These are phyloP conservation scores for Tricholoma sp. DNA, from an alignment of 768 basidiomycete species.

Conservation along the genomic window DNA sequence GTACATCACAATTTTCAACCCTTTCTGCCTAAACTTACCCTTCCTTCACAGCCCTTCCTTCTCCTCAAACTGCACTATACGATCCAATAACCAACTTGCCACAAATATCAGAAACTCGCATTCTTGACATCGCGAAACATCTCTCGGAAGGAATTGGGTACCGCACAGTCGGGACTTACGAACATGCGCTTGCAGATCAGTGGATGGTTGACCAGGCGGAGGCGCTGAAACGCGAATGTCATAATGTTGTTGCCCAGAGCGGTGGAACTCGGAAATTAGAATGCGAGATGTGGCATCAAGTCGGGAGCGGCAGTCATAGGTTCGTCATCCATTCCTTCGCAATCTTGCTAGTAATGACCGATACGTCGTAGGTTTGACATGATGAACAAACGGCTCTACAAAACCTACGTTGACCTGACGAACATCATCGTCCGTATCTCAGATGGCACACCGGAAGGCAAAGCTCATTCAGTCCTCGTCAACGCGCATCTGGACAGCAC, in stretches of 20 bases:
- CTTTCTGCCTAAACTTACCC: slow-evolving; percentile 2
- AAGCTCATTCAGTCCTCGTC: slow-evolving; percentile 79
- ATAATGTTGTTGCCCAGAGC: slow-evolving; percentile 37
- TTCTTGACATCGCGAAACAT: slow-evolving; percentile 56
- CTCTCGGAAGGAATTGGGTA: slow-evolving; percentile 87
- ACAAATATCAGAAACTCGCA: slow-evolving; percentile 66
- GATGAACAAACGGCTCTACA: slow-evolving; percentile 79
- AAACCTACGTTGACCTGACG: slow-evolving; percentile 80
- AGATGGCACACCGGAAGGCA: slow-evolving; percentile 62
- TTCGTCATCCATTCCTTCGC: slow-evolving; percentile 20
- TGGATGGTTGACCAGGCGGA: slow-evolving; percentile 75
- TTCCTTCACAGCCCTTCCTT: slow-evolving; percentile 44
- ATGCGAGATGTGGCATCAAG: slow-evolving; percentile 89
- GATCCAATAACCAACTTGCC: slow-evolving; percentile 56
- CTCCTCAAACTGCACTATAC: slow-evolving; percentile 50
- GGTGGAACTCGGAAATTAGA: slow-evolving; percentile 52
- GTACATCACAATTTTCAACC: slow-evolving; percentile 27
- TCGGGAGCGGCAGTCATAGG: slow-evolving; percentile 86
- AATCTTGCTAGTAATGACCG: background rate
- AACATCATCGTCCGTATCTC: slow-evolving; percentile 89
- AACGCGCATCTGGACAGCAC: slow-evolving; percentile 91
- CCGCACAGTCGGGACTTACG: slow-evolving; percentile 84
- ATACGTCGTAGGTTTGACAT: slow-evolving; percentile 72
- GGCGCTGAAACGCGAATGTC: slow-evolving; percentile 57
- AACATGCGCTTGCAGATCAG: slow-evolving; percentile 79